Conservation (phyloP, 164 flowering plant species). For the Tetracentron sinense region DNA sequence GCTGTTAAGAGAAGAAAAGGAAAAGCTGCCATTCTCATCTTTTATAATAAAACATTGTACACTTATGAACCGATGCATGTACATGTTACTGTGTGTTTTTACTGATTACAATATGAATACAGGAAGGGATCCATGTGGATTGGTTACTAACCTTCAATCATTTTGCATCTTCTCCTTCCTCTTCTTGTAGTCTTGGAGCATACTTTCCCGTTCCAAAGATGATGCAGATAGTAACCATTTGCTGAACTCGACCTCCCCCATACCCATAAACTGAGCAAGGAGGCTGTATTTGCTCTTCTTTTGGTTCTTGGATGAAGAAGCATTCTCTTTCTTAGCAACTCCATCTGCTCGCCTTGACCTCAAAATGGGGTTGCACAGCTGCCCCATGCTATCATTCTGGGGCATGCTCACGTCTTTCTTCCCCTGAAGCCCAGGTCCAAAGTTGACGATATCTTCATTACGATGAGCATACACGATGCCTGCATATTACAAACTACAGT, state of each 20-base stretch:
- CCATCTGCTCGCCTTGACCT: slow-evolving; percentile 19
- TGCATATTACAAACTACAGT: slow-evolving; percentile 20
- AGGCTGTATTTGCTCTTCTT: slow-evolving; percentile 50
- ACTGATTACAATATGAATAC: background rate
- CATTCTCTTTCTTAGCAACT: slow-evolving; percentile 16
- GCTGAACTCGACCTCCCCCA: slow-evolving; percentile 72
- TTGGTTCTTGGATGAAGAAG: slow-evolving; percentile 21
- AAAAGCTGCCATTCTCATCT: too few species aligned
- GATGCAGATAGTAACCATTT: slow-evolving; percentile 69
- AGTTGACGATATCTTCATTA: slow-evolving; percentile 76
- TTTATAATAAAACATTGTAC: background rate
- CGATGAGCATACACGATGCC: slow-evolving; percentile 87
- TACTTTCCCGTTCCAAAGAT: slow-evolving; percentile 41
- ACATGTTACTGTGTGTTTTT: background rate
- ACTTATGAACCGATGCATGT: background rate
- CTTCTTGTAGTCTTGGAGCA: slow-evolving; percentile 61
- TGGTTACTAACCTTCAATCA: slow-evolving; percentile 30
- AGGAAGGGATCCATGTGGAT: too few species aligned
- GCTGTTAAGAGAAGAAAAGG: too few species aligned
- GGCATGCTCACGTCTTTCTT: slow-evolving; percentile 16
- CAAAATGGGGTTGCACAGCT: slow-evolving; percentile 4
- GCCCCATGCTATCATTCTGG: slow-evolving; percentile 10
- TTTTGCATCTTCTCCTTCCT: slow-evolving; percentile 35
- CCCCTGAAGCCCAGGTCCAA: slow-evolving; percentile 29
- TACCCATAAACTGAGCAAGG: slow-evolving; percentile 64